Conservation (phyloP, 352 stramenopile genomes). For the Phytophthora melonis region DNA sequence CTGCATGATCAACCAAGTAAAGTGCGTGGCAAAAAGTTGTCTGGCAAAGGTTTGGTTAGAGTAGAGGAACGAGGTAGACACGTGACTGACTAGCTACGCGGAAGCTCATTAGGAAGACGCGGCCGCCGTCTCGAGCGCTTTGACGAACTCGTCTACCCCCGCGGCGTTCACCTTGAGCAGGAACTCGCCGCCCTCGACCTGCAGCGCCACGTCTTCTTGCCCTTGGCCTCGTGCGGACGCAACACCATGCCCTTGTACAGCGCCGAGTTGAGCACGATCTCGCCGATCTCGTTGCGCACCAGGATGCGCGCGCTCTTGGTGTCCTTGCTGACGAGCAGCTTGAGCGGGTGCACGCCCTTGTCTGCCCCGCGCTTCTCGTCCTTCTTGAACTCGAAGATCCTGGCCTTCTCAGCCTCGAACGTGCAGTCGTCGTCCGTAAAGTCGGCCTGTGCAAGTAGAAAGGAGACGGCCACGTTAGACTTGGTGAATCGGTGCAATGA, state of each 20-base stretch:
- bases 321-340: conserved; percentile 81
- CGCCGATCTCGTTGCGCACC: conserved; percentile 87
- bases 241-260: conserved; percentile 85
- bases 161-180: conserved; percentile 79
- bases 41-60: no score
- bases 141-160: conserved; percentile 72
- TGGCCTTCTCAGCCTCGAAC: conserved; percentile 83
- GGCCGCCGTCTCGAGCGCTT: conserved; percentile 53
- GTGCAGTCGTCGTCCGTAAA: conserved; percentile 77
- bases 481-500: not conserved
- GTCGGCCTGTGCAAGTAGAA: conserved; percentile 47
- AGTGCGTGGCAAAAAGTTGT: no score
- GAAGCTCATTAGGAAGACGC: conserved; percentile 26
- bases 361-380: conserved; percentile 90
- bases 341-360: conserved; percentile 84
- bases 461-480: conserved; percentile 7
- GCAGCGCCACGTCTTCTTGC: conserved; percentile 83
- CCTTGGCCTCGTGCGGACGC: conserved; percentile 71
- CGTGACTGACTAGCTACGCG: not conserved
- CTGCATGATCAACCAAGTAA: no score
- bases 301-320: conserved; percentile 77
- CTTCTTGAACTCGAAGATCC: conserved; percentile 89
- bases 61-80: not conserved
- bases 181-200: conserved; percentile 62
- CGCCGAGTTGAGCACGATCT: conserved; percentile 86